These are phyloP conservation scores for Diaporthe sp. DNA, from an alignment of 2,329 filamentous ascomycete species.

Conservation along the genomic window DNA sequence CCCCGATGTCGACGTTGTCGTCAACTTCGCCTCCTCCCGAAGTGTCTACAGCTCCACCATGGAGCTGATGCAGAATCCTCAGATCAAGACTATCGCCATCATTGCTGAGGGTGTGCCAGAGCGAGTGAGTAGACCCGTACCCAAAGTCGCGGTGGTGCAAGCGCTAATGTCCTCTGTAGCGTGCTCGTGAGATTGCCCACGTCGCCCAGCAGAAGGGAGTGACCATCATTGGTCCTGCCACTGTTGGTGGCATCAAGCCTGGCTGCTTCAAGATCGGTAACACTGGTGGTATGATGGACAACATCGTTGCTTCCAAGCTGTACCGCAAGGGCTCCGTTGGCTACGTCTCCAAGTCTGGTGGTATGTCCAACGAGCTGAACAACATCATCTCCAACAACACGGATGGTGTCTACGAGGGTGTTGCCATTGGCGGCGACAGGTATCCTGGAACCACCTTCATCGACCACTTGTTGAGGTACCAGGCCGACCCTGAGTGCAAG, in stretches of 20 bases:
- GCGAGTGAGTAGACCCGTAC: constrained; percentile 71
- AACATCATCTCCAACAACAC: constrained; percentile 98
- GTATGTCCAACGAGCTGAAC: constrained; percentile 99
- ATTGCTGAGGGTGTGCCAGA: constrained; percentile 99
- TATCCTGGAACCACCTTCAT: constrained; percentile 99
- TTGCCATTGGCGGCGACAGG: constrained; percentile 98
- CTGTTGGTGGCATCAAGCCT: constrained; percentile 99
- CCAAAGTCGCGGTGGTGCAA: not conserved
- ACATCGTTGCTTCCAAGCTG: constrained; percentile 99
- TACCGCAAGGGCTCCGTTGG: constrained; percentile 99
- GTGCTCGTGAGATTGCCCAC: constrained; percentile 97
- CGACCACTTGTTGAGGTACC: constrained; percentile 96
- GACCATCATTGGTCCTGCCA: constrained; percentile 98
- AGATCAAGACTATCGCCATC: constrained; percentile 99
- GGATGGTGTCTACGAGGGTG: constrained; percentile 98
- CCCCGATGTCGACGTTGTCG: constrained; percentile 94
- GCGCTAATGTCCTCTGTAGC: constrained; percentile 61
- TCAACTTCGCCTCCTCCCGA: constrained; percentile 99
- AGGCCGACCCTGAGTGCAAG: constrained; percentile 97
- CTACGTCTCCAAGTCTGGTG: constrained; percentile 99
- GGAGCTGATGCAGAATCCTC: constrained; percentile 96
- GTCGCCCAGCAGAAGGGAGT: constrained; percentile 98
- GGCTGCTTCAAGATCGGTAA: constrained; percentile 99
- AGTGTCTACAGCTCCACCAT: constrained; percentile 98
- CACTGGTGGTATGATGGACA: constrained; percentile 99